phyloP scores from a whole-genome alignment of 1,284 basidiomycete species.

The Austropuccinia psidii region DNA sequence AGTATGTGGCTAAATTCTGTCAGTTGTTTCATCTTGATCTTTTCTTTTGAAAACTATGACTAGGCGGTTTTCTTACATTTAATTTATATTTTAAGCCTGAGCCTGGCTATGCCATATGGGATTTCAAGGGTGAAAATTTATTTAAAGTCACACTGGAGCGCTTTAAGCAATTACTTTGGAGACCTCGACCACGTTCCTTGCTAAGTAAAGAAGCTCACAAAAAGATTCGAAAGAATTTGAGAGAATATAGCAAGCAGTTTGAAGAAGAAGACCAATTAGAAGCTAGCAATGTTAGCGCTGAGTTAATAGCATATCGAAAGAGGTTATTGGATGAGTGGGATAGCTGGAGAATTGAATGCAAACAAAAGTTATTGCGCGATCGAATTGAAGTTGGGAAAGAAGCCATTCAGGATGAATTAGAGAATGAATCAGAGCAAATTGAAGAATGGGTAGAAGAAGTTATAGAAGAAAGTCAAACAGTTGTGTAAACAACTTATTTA shows the following conservation, averaged over 20 bases:
- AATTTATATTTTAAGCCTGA: conserved; percentile 60
- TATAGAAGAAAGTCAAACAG: conserved; percentile 47
- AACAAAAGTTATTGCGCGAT: conserved; percentile 42
- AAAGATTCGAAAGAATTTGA: conserved; percentile 77
- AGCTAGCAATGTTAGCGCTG: conserved; percentile 86
- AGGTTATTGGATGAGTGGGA: conserved; percentile 98
- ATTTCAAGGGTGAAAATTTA: conserved; percentile 88
- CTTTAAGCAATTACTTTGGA: conserved; percentile 99
- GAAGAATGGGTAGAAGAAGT: conserved; percentile 48
- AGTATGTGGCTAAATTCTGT: conserved; percentile 93
- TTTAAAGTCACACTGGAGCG: conserved; percentile 75
- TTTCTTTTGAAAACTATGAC: neutral
- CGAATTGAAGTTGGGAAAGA: conserved; percentile 41
- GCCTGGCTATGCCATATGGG: conserved; percentile 94
- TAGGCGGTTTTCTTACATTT: neutral
- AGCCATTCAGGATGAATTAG: conserved; percentile 41
- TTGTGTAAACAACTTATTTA: conserved; percentile 22
- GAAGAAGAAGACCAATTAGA: conserved; percentile 96
- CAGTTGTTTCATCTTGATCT: conserved; percentile 44
- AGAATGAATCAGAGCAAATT: conserved; percentile 45
- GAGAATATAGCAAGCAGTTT: conserved; percentile 83
- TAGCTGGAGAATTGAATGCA: conserved; percentile 61
- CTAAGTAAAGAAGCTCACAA: conserved; percentile 83
- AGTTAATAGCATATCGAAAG: conserved; percentile 82
- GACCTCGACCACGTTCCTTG: conserved; percentile 80